Conservation (phyloP, 192 early-diverging fungal genomes). For the Blastocladiella britannica region DNA sequence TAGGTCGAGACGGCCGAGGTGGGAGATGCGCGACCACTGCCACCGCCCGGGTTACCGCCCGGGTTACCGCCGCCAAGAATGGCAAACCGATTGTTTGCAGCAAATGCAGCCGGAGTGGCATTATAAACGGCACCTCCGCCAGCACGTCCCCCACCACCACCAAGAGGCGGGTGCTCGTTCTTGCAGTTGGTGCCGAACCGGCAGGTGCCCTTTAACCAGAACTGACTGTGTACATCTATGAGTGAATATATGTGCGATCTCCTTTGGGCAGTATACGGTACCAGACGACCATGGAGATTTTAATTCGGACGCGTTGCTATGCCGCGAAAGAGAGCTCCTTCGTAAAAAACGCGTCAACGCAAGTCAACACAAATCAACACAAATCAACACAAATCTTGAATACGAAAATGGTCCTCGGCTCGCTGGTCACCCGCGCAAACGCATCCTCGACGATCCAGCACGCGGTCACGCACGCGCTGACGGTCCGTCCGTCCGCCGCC, state of each 20-base stretch:
- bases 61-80: neutral
- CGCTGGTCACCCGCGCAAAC: neutral
- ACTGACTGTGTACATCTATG: neutral
- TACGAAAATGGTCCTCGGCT: neutral
- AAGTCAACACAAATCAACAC: neutral
- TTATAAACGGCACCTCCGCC: neutral
- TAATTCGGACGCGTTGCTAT: too few species aligned
- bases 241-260: too few species aligned
- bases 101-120: neutral
- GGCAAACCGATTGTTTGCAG: neutral
- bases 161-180: neutral
- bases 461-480: neutral
- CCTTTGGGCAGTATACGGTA: too few species aligned
- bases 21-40: neutral
- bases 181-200: neutral
- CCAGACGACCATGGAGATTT: too few species aligned
- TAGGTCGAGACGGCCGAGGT: neutral
- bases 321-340: too few species aligned
- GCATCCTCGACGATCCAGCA: neutral
- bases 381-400: neutral
- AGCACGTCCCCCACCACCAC: neutral
- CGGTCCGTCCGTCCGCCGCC: neutral
- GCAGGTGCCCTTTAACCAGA: neutral
- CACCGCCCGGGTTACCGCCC: neutral
- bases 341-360: too few species aligned